Evolutionary conservation across 2,329 filamentous ascomycete species (phyloP), one percentile per base, ranked within the genome.

Genomic region (Fusarium sarcochroum): DNA sequence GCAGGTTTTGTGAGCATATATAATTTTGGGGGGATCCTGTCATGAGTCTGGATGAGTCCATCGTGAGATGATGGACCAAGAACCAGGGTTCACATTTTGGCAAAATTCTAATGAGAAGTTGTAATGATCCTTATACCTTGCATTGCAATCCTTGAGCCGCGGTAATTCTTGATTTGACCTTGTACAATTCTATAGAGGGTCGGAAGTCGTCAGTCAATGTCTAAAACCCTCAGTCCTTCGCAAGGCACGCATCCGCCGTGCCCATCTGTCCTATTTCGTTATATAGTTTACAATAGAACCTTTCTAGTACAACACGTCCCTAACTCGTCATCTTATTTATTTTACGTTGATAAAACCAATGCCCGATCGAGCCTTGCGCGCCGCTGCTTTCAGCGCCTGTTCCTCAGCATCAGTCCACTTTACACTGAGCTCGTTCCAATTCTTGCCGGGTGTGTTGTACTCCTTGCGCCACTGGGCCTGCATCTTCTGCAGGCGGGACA

Each of bases 341-440:
- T 91, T 92, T 14, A 92, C 87, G 2, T 82, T 83, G 50, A 92
- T 80, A 73, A 92, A 91, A 0, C 86, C 89, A 49, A 92, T 82
- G 3, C 90, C 90, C 35, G 87, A 83, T 47, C 89, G 83, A 10
- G 90, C 89, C 46, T 80, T 80, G 52, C 80, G 81, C 18, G 86
- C 85, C 0, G 89, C 89, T 73, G 80, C 83, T 73, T 82, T 86
- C 69, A 91, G 80, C 37, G 84, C 86, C 79, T 91, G 88, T 45
- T 90, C 87, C 77, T 91, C 90, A 0, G 77, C 80, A 72, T 91
- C 89, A 11, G 89, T 91, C 90, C 90, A 92, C 77, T 87, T 85
- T 58, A 91, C 87, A 70, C 83, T 87, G 35, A 91, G 80, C 66
- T 90, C 79, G 76, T 91, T 88, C 89, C 89, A 91, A 70, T 90